Base-by-base conservation (phyloP, 23 red algal species). In the Cyanidioschyzon merolae region DNA sequence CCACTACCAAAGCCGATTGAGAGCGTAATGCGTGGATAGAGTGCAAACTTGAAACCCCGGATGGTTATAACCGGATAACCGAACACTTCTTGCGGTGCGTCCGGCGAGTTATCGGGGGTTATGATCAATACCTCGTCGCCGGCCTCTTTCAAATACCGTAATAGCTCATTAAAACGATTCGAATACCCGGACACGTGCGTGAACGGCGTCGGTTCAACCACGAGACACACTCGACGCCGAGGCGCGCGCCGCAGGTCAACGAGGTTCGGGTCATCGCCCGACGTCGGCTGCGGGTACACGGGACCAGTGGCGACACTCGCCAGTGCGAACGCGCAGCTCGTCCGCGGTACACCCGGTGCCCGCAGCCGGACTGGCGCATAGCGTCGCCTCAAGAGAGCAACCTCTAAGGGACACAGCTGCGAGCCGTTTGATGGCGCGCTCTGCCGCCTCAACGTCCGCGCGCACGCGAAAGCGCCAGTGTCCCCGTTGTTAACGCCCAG, bases 141-240 rank as follows among this genome's bases (percentile, higher is more conserved):
- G 15, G 88, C 88, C 51, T 84, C 40, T 36, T 77, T 58, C 51
- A 96, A 50, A 57, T 90, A 83, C 58, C 83, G 40, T 32, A 96
- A 38, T 27, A 89, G 81, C 58, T 85, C 85, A 31, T 90, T 89
- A 78, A 87, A 96, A 39, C 92, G 87, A 45, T 96, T 96, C 40
- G 83, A 83, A 57, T 96, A 96, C 24, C 92, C 92, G 31, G 79
- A 84, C 39, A 89, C 87, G 68, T 96, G 92, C 34, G 92, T 96
- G 45, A 96, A 96, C 25, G 92, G 92, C 1, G 87, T 88, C 39
- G 92, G 92, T 79, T 96, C 92, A 71, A 96, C 88, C 38, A 96
- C 63, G 40, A 96, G 77, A 17, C 80, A 87, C 45, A 96, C 77
- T n/a, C 83, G 82, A n/a, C 90, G 82, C 78, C 57, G 82, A 50